A percentile compares a stretch with the other conserved stretches of the same genome.
These are phyloP conservation scores for Ophiocordyceps australis DNA, from an alignment of 2,329 filamentous ascomycete species.

Conservation along the genomic window DNA sequence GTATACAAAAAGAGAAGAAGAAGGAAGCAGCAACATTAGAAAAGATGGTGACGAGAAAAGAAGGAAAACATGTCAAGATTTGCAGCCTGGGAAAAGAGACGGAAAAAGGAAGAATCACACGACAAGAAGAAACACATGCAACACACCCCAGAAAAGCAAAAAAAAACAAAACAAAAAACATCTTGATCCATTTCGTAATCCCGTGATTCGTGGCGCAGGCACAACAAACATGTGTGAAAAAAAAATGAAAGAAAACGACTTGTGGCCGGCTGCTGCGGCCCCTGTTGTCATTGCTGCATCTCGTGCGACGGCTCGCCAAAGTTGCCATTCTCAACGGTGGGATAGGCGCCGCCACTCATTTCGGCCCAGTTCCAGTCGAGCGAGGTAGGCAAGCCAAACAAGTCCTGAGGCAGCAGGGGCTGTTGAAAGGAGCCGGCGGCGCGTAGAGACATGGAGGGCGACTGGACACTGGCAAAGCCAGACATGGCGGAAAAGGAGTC, in stretches of 20 bases:
- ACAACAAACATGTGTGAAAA: not conserved
- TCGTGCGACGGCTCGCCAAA: conserved; percentile 13
- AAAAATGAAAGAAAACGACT: not conserved
- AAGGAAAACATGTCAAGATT: no score
- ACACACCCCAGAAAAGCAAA: not conserved
- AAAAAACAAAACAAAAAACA: not conserved
- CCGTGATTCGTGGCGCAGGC: no score
- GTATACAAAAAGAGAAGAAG: no score
- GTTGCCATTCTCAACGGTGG: conserved; percentile 44
- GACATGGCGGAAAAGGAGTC: conserved; percentile 26
- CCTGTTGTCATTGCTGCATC: conserved; percentile 1
- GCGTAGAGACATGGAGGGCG: conserved; percentile 2
- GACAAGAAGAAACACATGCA: no score
- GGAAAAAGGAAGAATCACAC: no score
- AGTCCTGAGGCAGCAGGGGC: conserved; percentile 77
- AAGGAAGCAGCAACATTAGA: no score
- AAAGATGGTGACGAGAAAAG: no score
- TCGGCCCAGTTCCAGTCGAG: conserved; percentile 75
- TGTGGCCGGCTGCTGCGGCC: not conserved
- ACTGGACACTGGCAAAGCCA: conserved; percentile 18
- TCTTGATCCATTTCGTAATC: not conserved
- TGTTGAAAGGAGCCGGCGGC: conserved; percentile 50
- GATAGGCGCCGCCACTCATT: conserved; percentile 47
- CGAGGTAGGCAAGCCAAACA: conserved; percentile 93
- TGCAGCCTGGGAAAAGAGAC: no score